These are phyloP conservation scores for Phytophthora colocasiae DNA, from an alignment of 352 stramenopile genomes.

Conservation along the genomic window DNA sequence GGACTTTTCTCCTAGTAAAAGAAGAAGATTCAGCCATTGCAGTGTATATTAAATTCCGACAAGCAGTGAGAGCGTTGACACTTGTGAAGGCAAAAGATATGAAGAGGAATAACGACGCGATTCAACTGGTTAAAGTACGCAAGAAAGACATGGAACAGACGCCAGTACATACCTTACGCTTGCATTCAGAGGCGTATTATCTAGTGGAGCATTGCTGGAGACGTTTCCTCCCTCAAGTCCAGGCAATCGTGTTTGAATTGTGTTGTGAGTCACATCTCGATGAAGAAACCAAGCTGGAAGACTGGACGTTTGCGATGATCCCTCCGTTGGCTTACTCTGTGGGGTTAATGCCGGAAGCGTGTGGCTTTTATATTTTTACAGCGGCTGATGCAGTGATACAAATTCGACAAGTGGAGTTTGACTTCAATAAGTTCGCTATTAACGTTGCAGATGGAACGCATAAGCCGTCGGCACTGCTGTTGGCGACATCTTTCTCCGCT, in stretches of 20 bases:
- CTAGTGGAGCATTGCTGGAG: slow-evolving; percentile 65
- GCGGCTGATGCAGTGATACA: slow-evolving; percentile 30
- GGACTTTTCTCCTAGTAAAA: slow-evolving; percentile 55
- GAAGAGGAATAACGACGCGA: slow-evolving; percentile 43
- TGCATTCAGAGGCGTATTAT: slow-evolving; percentile 40
- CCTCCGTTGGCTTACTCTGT: slow-evolving; percentile 33
- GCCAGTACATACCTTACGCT: slow-evolving; percentile 52
- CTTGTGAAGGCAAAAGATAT: slow-evolving; percentile 60
- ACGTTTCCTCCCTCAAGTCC: slow-evolving; percentile 61
- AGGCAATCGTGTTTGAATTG: slow-evolving; percentile 66
- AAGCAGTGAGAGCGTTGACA: slow-evolving; percentile 46
- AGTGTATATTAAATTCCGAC: slow-evolving; percentile 68
- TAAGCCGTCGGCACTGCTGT: slow-evolving; percentile 52
- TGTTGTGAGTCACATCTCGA: slow-evolving; percentile 58
- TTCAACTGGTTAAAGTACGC: slow-evolving; percentile 42
- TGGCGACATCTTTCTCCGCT: slow-evolving; percentile 49
- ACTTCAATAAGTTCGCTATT: slow-evolving; percentile 55
- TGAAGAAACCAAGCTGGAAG: slow-evolving; percentile 51
- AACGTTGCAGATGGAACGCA: slow-evolving; percentile 59
- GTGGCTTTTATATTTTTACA: slow-evolving; percentile 63
- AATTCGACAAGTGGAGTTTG: slow-evolving; percentile 71
- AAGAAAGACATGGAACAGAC: slow-evolving; percentile 41
- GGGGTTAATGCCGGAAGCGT: slow-evolving; percentile 46
- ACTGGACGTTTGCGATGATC: slow-evolving; percentile 43
- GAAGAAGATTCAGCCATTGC: slow-evolving; percentile 49